Base-by-base conservation (phyloP, 2,329 filamentous ascomycete species). In the Pseudogymnoascus sp. region DNA sequence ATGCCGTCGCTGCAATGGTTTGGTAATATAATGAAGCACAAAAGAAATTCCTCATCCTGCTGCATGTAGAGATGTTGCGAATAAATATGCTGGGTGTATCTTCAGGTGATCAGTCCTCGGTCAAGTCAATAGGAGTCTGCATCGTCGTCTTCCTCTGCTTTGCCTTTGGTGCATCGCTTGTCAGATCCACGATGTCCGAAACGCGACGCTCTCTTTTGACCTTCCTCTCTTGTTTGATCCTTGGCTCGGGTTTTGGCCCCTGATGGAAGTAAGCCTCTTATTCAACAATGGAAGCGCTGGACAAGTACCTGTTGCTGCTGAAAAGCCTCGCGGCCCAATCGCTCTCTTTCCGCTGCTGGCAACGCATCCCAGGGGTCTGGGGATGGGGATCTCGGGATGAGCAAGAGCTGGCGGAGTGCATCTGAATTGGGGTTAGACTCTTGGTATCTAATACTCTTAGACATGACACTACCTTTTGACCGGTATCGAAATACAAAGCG, bases 401-500 rank as follows among this genome's bases (percentile, higher is more conserved):
- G 38, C 13, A 66, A 53, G 38, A 70, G 66, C 11, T 61, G 53
- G 37, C 68, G 62, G 5, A 71, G 65, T 13, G 69, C 67, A 31
- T 67, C 69, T 70, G 8, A 5, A 10, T 10, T 6, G 35, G 19
- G 13, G 13, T 65, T 13, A 33, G 62, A 33, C 63, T 26, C 24
- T 26, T 56, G 14, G 53, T 62, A 13, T 62, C 50, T 4, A 16
- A 38, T 10, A 37, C 29, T 64, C 6, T 8, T 11, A 5, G 14
- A 21, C 2, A 5, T 50, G 26, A 26, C 6, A 37, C 33, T 64
- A 70, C 70, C 64, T 31, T 63, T 61, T 19, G 66, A 70, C 11
- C 70, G 65, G 40, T 72, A 73, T 26, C 68, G 69, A 64, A 72
- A 72, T 35, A 26, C 65, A 59, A 69, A 70, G 8, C 61, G 62